Evolutionary conservation across 2,329 filamentous ascomycete species (phyloP).

Genomic region (Grosmannia huntii): DNA sequence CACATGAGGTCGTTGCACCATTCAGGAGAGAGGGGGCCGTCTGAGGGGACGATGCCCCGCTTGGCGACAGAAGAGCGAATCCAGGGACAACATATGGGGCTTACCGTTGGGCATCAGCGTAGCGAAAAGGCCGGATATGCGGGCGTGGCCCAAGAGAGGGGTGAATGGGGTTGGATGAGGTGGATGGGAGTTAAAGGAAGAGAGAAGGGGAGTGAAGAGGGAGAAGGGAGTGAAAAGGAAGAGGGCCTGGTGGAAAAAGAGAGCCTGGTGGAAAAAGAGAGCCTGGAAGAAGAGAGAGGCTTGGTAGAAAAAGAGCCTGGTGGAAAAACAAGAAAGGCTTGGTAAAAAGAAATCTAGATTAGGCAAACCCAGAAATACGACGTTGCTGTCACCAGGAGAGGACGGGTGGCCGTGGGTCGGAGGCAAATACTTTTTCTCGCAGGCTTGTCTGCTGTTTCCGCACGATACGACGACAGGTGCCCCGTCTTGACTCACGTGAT

Average conservation of each 20-base stretch:
- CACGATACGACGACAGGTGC: no score
- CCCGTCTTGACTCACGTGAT: no score
- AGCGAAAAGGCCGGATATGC: neutral
- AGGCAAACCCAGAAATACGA: neutral
- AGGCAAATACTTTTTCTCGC: no score
- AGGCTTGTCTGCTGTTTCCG: neutral
- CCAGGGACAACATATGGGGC: neutral
- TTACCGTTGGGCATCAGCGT: constrained; percentile 11
- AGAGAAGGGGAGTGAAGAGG: neutral
- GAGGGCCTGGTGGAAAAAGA: neutral
- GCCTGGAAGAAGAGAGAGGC: neutral
- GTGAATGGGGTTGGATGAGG: no score
- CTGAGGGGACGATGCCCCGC: neutral
- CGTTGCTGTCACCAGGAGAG: neutral
- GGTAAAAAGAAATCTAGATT: neutral
- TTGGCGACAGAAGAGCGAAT: neutral
- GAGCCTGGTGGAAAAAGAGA: neutral
- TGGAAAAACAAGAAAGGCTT: neutral
- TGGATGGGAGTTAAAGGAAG: no score
- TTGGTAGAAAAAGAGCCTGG: no score
- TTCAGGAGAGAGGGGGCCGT: neutral
- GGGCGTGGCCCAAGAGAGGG: neutral
- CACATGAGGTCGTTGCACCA: constrained; percentile 6
- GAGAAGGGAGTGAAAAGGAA: neutral
- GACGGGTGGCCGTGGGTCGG: neutral